Evolutionary conservation across 306 rosid species (phyloP).

Genomic region (Citrullus mucosospermus): DNA sequence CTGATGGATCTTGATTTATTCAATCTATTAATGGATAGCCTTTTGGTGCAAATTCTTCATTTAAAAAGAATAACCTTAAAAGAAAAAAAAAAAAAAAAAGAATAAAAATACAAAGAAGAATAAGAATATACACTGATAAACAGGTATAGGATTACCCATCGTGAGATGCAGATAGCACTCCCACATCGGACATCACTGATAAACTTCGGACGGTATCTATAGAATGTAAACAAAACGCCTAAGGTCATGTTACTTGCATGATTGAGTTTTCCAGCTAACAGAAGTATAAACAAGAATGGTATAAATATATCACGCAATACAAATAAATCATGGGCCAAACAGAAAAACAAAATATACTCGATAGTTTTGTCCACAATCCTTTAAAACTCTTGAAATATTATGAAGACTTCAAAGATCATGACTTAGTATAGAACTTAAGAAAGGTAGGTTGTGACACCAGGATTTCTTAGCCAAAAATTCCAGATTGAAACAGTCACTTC

Average conservation of each 20-base stretch:
- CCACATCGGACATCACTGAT: constrained; percentile 77
- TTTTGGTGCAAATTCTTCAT: background rate
- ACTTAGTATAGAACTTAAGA: background rate
- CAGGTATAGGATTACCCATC: constrained; percentile 55
- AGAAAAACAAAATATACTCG: background rate
- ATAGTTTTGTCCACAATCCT: background rate
- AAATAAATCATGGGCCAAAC: background rate
- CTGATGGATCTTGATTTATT: background rate
- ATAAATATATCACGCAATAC: background rate
- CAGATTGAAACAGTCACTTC: background rate
- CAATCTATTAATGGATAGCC: background rate
- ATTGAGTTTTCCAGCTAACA: background rate
- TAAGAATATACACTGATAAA: constrained; percentile 3
- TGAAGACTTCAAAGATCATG: background rate
- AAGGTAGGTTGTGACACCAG: background rate
- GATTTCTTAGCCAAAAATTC: background rate
- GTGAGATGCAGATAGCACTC: constrained; percentile 85
- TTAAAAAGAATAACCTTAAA: background rate
- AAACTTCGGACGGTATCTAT: constrained; percentile 91
- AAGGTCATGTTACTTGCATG: background rate
- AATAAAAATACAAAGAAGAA: background rate
- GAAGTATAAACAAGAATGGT: background rate
- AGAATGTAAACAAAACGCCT: background rate
- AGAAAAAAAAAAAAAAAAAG: background rate
- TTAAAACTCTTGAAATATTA: background rate